Conservation (phyloP, 176 grass and related monocot genomes). For the Phragmites australis region DNA sequence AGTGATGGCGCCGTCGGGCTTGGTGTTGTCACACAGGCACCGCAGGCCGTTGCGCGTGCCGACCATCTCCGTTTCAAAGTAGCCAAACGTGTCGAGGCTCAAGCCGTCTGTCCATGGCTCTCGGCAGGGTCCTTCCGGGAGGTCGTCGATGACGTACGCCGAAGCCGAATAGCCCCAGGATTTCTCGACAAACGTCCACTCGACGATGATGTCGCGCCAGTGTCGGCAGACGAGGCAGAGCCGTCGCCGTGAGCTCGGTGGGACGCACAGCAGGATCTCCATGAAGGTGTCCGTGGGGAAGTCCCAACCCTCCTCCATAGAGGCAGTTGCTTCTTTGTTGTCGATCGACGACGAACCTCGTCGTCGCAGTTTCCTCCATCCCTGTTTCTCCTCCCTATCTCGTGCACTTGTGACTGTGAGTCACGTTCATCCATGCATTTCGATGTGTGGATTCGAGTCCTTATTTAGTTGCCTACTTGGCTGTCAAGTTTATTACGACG, state of each 20-base stretch:
- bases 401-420: too few relatives aligned
- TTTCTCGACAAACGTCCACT: neutral
- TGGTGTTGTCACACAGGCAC: neutral
- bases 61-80: neutral
- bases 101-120: neutral
- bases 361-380: too few relatives aligned
- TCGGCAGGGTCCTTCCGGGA: too few relatives aligned
- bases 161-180: neutral
- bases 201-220: constrained; percentile 21
- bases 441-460: too few relatives aligned
- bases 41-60: constrained; percentile 41
- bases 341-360: too few relatives aligned
- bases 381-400: too few relatives aligned
- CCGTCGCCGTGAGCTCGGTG: neutral
- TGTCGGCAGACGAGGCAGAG: constrained; percentile 17
- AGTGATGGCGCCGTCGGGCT: neutral
- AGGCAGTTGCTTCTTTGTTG: too few relatives aligned
- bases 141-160: neutral
- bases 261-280: constrained; percentile 3
- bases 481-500: too few relatives aligned
- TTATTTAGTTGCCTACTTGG: too few relatives aligned
- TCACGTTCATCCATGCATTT: too few relatives aligned
- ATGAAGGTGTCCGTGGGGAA: neutral
- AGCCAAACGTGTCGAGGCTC: neutral
- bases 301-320: neutral